Conservation (phyloP, 805 yeast genomes). For the Dipodascopsis uninucleata region DNA sequence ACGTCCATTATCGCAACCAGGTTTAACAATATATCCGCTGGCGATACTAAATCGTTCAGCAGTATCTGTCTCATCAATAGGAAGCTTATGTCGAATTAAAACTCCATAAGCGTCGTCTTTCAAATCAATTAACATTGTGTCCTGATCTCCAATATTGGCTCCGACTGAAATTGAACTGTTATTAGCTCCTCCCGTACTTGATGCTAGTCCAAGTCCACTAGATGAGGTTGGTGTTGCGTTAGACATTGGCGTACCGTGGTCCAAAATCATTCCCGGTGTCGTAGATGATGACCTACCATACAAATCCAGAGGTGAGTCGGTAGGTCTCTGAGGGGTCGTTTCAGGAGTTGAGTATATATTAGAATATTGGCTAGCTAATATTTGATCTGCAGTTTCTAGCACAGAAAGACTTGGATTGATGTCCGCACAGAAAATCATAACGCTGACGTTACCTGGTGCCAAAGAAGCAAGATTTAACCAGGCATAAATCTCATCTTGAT, state of each 20-base stretch:
- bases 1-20: conserved; percentile 10
- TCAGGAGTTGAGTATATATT: conserved; percentile 15
- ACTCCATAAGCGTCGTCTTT: conserved; percentile 35
- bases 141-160: conserved; percentile 22
- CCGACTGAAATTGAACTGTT: conserved; percentile 7
- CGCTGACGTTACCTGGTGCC: conserved; percentile 9
- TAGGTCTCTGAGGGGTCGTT: conserved; percentile 6
- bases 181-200: conserved; percentile 9
- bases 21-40: conserved; percentile 24
- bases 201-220: conserved; percentile 9
- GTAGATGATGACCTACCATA: conserved; percentile 15
- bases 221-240: conserved; percentile 20
- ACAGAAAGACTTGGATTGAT: conserved; percentile 21
- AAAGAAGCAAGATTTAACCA: conserved; percentile 26
- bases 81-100: conserved; percentile 24
- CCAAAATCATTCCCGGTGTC: conserved; percentile 8
- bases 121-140: conserved; percentile 32
- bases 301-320: conserved; percentile 34
- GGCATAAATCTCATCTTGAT: conserved; percentile 32
- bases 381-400: conserved; percentile 13
- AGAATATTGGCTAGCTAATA: conserved; percentile 5
- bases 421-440: conserved; percentile 17
- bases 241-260: conserved; percentile 16
- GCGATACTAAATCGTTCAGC: conserved; percentile 20
- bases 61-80: conserved; percentile 13